Evolutionary conservation across 2,329 filamentous ascomycete genomes (phyloP).

Genomic region (Arthrobotrys iridis): DNA sequence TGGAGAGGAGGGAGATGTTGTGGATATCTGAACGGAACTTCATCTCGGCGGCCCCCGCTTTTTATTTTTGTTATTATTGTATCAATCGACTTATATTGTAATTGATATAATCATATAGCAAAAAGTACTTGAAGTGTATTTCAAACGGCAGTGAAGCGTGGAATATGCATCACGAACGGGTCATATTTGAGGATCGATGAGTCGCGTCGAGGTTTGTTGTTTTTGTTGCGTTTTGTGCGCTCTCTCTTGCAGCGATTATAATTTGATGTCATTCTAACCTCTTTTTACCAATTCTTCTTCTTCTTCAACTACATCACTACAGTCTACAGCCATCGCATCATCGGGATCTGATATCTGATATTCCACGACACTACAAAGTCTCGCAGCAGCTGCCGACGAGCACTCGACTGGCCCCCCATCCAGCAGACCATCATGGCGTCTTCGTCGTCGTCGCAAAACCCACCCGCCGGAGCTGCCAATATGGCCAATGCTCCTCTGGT

Average conservation of each 20-base stretch:
- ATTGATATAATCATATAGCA: too few relatives aligned
- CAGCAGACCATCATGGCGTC: conserved; percentile 2
- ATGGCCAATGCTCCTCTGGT: conserved; percentile 8
- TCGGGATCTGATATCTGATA: neutral
- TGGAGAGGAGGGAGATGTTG: conserved; percentile 74
- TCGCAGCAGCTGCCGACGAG: neutral
- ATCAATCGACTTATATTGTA: too few relatives aligned
- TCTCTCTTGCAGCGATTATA: too few relatives aligned
- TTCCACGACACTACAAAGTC: neutral
- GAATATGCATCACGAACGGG: neutral
- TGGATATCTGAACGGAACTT: conserved; percentile 73
- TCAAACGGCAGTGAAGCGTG: too few relatives aligned
- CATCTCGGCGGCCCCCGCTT: conserved; percentile 69
- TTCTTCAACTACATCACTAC: conserved; percentile 14
- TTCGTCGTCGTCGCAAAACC: conserved; percentile 14
- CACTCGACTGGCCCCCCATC: too few relatives aligned
- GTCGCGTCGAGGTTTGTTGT: conserved; percentile 53
- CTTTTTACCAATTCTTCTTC: too few relatives aligned
- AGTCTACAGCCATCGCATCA: too few relatives aligned
- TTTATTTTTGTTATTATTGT: too few relatives aligned
- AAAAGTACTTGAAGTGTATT: neutral
- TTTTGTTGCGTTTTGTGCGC: conserved; percentile 53
- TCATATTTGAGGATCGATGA: too few relatives aligned
- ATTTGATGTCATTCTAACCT: too few relatives aligned
- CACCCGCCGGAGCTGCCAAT: conserved; percentile 29